phyloP scores from a whole-genome alignment of 176 grass and related monocot species.

The Olyra latifolia region DNA sequence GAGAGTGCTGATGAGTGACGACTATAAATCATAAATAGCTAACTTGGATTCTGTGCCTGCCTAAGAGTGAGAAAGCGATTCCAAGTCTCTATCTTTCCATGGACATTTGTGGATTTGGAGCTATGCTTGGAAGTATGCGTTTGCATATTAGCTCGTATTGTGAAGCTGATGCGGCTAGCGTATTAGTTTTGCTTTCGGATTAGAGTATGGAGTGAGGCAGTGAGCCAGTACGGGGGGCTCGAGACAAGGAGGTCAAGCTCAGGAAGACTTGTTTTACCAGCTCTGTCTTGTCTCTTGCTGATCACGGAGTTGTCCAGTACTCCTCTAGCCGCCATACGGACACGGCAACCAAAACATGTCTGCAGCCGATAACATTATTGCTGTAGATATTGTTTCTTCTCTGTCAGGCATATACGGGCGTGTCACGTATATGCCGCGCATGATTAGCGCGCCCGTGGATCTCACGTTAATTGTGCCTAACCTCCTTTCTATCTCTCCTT shows the following conservation, averaged over 20 bases:
- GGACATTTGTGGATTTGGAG: constrained; percentile 16
- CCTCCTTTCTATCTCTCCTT: no score
- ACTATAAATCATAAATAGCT: no score
- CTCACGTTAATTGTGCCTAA: no score
- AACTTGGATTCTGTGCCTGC: constrained; percentile 2
- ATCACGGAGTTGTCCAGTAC: constrained; percentile 26
- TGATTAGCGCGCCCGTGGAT: no score
- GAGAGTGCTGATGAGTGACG: constrained; percentile 14
- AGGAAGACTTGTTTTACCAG: constrained; percentile 37
- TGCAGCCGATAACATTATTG: no score
- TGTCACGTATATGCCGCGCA: no score
- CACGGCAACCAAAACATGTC: constrained; percentile 6
- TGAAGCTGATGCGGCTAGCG: neutral
- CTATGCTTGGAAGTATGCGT: constrained; percentile 22
- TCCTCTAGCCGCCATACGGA: neutral
- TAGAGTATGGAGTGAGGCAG: constrained; percentile 18
- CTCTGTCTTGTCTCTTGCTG: constrained; percentile 37
- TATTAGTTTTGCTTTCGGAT: neutral
- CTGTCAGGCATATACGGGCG: no score
- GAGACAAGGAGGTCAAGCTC: constrained; percentile 42
- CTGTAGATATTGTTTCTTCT: no score
- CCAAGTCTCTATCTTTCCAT: constrained; percentile 37
- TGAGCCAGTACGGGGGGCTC: constrained; percentile 36
- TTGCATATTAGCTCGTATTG: constrained; percentile 22
- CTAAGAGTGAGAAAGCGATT: neutral